A percentile compares a stretch with the other conserved stretches of the same genome.
Conservation (phyloP, 257 asterid genomes). For the Nicotiana otophora region DNA sequence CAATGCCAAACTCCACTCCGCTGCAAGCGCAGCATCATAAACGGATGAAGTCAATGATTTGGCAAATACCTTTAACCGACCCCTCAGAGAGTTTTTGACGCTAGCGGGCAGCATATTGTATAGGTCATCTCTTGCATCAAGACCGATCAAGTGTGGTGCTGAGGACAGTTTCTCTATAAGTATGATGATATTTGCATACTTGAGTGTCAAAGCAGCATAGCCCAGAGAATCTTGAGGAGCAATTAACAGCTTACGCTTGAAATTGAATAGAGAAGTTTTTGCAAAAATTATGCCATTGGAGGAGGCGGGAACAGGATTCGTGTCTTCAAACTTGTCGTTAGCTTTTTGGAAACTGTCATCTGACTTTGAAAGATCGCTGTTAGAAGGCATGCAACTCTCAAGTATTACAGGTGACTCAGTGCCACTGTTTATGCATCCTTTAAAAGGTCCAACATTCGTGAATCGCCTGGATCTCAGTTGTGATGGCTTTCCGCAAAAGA, state of each 20-base stretch:
- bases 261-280: conserved; percentile 26
- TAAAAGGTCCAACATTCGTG: conserved; percentile 39
- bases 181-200: conserved; percentile 58
- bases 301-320: conserved; percentile 10
- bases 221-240: conserved; percentile 54
- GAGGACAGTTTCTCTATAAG: conserved; percentile 59
- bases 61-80: conserved; percentile 32
- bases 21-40: conserved; percentile 45
- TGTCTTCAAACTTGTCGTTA: conserved; percentile 11
- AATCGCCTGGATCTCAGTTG: conserved; percentile 34
- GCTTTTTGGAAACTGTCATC: conserved; percentile 19
- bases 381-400: conserved; percentile 35
- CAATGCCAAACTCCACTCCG: conserved; percentile 53
- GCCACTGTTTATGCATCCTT: conserved; percentile 55
- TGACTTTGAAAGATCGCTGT: conserved; percentile 34
- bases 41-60: conserved; percentile 30
- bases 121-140: conserved; percentile 72
- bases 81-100: conserved; percentile 48
- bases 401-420: conserved; percentile 44
- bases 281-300: conserved; percentile 12
- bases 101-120: conserved; percentile 65
- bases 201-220: conserved; percentile 59
- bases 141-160: conserved; percentile 53
- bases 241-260: conserved; percentile 31
- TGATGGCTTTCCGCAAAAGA: conserved; percentile 33